phyloP scores from a whole-genome alignment of 2,329 filamentous ascomycete genomes.

The Xylaria sp. region DNA sequence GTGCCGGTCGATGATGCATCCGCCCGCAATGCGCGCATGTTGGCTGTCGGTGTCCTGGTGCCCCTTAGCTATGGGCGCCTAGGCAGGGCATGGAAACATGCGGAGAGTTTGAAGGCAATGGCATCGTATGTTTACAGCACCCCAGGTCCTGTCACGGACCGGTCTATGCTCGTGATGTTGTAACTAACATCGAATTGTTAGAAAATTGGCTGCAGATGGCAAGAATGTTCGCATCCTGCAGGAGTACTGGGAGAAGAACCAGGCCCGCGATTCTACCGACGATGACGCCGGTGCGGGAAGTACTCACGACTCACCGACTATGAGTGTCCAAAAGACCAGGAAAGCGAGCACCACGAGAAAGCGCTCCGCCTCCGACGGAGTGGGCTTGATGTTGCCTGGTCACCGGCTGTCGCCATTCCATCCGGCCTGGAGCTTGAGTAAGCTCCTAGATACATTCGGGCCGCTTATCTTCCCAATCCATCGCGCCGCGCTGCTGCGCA shows the following conservation, averaged over 20 bases:
- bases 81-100: conserved; percentile 85
- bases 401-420: conserved; percentile 72
- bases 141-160: neutral
- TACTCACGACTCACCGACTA: conserved; percentile 35
- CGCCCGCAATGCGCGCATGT: conserved; percentile 83
- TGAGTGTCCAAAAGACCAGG: conserved; percentile 41
- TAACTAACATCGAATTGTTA: conserved; percentile 26
- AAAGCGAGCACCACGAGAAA: conserved; percentile 43
- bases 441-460: conserved; percentile 76
- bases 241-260: conserved; percentile 71
- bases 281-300: conserved; percentile 32
- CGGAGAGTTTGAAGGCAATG: conserved; percentile 66
- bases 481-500: conserved; percentile 76
- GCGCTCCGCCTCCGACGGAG: conserved; percentile 58
- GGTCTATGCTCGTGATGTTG: neutral
- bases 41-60: conserved; percentile 84
- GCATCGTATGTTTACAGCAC: conserved; percentile 51
- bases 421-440: conserved; percentile 76
- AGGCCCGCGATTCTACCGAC: conserved; percentile 38
- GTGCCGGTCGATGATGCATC: conserved; percentile 68
- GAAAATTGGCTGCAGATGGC: conserved; percentile 59
- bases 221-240: conserved; percentile 61
- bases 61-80: conserved; percentile 79
- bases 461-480: conserved; percentile 90
- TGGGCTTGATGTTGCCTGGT: conserved; percentile 51